Evolutionary conservation across 2,329 filamentous ascomycete genomes (phyloP).

Genomic region (Coniochaeta sp.): DNA sequence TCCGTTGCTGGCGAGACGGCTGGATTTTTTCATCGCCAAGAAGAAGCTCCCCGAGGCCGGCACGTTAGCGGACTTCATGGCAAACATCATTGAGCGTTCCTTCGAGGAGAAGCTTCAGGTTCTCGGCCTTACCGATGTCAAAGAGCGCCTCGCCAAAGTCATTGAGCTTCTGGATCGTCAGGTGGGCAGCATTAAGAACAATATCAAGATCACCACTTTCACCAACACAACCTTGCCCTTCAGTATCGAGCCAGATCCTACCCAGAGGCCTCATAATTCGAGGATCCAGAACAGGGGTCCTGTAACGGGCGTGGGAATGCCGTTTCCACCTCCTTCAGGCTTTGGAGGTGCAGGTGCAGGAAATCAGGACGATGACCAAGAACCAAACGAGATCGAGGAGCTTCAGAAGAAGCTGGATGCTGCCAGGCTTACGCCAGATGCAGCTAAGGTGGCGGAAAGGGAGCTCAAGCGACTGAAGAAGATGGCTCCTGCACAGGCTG

Average conservation of each 20-base stretch:
- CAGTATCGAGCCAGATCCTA: conserved; percentile 45
- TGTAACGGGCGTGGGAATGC: conserved; percentile 14
- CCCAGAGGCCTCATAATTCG: conserved; percentile 29
- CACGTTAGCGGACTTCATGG: conserved; percentile 89
- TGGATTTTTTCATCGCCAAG: conserved; percentile 80
- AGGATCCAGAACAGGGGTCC: conserved; percentile 23
- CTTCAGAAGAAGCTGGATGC: conserved; percentile 80
- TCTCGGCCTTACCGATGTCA: conserved; percentile 71
- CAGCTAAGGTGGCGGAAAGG: conserved; percentile 81
- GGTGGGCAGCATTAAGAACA: conserved; percentile 76
- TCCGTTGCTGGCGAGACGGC: conserved; percentile 74
- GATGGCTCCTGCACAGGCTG: conserved; percentile 93
- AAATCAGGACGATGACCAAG: conserved; percentile 62
- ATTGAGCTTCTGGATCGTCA: conserved; percentile 79
- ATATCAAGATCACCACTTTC: conserved; percentile 76
- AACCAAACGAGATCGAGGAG: conserved; percentile 84
- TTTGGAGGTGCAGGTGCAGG: conserved; percentile 24
- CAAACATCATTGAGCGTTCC: conserved; percentile 78
- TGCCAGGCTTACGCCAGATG: conserved; percentile 75
- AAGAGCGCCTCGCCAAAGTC: conserved; percentile 71
- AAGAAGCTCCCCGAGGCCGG: conserved; percentile 80
- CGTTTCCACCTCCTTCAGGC: conserved; percentile 19
- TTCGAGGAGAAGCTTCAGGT: conserved; percentile 89
- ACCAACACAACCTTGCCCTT: conserved; percentile 59
- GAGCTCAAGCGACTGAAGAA: conserved; percentile 85